Base-by-base conservation (phyloP, 2,329 filamentous ascomycete species). In the Stagonosporopsis cucurbitacearum region DNA sequence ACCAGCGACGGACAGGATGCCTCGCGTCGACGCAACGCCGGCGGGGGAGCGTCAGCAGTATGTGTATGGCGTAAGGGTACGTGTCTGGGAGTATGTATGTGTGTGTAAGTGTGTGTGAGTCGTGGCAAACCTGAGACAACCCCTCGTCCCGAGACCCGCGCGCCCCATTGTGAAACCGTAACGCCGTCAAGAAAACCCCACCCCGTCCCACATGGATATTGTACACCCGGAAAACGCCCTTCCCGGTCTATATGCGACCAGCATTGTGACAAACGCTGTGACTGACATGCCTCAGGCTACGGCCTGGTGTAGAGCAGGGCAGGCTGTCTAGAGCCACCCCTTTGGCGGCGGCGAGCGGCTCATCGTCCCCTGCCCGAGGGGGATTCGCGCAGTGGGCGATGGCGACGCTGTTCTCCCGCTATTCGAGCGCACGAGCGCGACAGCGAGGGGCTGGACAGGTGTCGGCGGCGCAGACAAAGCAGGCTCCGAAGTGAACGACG, bases 341-440 rank as follows among this genome's bases (percentile, higher is more conserved):
- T 70, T 69, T 4, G 62, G 66, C 43, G 69, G 70, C 12, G 71
- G 70, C 44, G 63, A 72, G 11, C 73, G 63, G 42, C 69, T 65
- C 70, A 75, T 75, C 6, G 72, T 75, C 17, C 72, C 72, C n/a
- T 68, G 71, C 17, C 72, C 72, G 12, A 72, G 65, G 6, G 70
- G 71, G 44, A 74, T 71, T 32, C 67, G 48, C 13, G 71, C 70
- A 6, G 70, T 73, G 0, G 72, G 71, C 19, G 68, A 70, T 8
- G 60, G 69, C 6, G 59, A 55, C 15, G 58, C 41, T 11, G 59
- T 58, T 35, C 57, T 52, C 42, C 57, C 54, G 30, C 61, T 63
- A 28, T 59, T 60, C 4, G 63, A 58, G 37, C 59, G 52, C 23
- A 56, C 26, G 8, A 60, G 30, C 2, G 59, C 40, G 22, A 42